Evolutionary conservation across 179 eudicot genomes (phyloP).

Genomic region (Pouteria campechiana): DNA sequence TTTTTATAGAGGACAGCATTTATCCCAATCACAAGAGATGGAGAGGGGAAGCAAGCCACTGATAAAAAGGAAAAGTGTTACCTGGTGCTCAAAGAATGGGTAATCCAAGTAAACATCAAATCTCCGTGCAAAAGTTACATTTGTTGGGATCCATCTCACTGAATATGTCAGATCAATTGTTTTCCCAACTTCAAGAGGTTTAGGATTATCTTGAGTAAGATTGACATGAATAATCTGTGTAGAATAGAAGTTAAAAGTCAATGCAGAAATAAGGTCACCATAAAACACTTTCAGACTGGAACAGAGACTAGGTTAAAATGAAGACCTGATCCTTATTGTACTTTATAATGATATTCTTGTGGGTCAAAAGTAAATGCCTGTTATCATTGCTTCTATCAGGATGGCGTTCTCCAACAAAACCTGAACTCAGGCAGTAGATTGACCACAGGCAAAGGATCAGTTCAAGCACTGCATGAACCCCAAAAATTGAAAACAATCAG

Average conservation of each 20-base stretch:
- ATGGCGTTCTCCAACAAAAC: slow-evolving; percentile 78
- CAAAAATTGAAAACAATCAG: slow-evolving; percentile 3
- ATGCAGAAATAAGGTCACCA: not conserved
- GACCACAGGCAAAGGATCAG: slow-evolving; percentile 1
- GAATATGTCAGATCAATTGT: slow-evolving; percentile 73
- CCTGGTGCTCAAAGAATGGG: slow-evolving; percentile 98
- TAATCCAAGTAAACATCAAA: slow-evolving; percentile 89
- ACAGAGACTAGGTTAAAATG: not conserved
- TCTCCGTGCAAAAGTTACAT: slow-evolving; percentile 69
- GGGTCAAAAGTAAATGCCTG: slow-evolving; percentile 69
- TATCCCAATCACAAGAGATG: no score
- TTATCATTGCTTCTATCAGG: slow-evolving; percentile 61
- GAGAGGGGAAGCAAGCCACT: no score
- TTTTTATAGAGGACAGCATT: no score
- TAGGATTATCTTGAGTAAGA: slow-evolving; percentile 72
- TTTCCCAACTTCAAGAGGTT: slow-evolving; percentile 63
- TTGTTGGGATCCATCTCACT: slow-evolving; percentile 60
- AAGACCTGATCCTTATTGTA: slow-evolving; percentile 76
- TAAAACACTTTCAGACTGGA: not conserved
- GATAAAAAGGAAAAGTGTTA: no score
- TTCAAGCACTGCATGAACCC: not conserved
- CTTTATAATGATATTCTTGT: slow-evolving; percentile 53
- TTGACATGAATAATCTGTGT: slow-evolving; percentile 88
- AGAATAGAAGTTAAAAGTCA: not conserved
- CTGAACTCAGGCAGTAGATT: slow-evolving; percentile 14